These are phyloP conservation scores for Hygrophorus russula DNA, from an alignment of 768 basidiomycete species.

Conservation along the genomic window DNA sequence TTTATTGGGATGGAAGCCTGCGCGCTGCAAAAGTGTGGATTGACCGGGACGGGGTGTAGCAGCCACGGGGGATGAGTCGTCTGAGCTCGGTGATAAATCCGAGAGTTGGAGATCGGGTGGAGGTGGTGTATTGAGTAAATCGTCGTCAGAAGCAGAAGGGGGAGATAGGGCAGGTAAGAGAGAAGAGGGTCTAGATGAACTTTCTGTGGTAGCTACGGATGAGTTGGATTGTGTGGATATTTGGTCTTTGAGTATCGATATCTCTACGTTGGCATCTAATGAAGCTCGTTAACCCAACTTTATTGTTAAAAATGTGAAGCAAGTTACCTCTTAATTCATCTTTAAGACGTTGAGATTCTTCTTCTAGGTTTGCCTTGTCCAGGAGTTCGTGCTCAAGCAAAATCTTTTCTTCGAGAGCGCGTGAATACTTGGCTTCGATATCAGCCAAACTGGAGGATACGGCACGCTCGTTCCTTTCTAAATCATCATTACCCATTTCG, in stretches of 20 bases:
- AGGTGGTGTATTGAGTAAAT: conserved; percentile 45
- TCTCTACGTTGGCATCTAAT: conserved; percentile 76
- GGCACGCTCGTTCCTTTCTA: conserved; percentile 89
- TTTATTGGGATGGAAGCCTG: conserved; percentile 36
- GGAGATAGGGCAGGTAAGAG: conserved; percentile 21
- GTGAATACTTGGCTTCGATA: conserved; percentile 81
- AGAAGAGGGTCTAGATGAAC: conserved; percentile 15
- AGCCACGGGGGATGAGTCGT: conserved; percentile 24
- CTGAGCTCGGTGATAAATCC: conserved; percentile 39
- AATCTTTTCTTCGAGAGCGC: conserved; percentile 93
- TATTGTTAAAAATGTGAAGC: background rate
- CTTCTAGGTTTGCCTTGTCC: conserved; percentile 82
- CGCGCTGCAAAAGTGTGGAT: conserved; percentile 37
- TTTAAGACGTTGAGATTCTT: conserved; percentile 80
- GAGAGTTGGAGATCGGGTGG: conserved; percentile 51
- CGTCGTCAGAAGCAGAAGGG: conserved; percentile 33
- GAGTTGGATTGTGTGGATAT: conserved; percentile 26
- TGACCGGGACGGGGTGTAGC: conserved; percentile 34
- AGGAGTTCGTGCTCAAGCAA: conserved; percentile 91
- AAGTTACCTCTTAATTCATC: conserved; percentile 83
- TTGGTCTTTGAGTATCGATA: conserved; percentile 74
- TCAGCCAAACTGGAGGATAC: conserved; percentile 75
- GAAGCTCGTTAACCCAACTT: background rate
- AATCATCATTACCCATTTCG: conserved; percentile 96
- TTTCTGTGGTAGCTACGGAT: conserved; percentile 13